These are phyloP conservation scores for Diplodia mutila DNA, from an alignment of 2,329 filamentous ascomycete species.

Conservation along the genomic window DNA sequence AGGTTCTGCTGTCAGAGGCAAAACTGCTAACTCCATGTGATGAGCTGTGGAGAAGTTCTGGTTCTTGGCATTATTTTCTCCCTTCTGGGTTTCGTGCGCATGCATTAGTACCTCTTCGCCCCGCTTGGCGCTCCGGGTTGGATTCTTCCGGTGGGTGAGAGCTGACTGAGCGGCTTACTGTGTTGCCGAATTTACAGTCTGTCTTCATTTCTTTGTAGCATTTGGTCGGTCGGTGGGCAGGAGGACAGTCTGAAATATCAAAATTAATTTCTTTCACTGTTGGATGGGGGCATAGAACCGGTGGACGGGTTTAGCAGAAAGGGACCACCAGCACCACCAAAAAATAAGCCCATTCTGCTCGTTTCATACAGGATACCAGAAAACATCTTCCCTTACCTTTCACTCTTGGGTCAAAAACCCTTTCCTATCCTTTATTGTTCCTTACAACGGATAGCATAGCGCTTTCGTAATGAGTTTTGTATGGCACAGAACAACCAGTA, in stretches of 20 bases:
- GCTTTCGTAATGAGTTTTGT: background rate
- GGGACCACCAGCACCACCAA: background rate
- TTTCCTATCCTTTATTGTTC: background rate
- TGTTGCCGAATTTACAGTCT: background rate
- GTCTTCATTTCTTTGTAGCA: background rate
- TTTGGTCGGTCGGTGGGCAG: background rate
- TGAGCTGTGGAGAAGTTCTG: background rate
- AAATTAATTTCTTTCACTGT: background rate
- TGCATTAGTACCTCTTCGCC: conserved; percentile 13
- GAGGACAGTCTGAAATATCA: background rate
- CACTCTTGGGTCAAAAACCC: background rate
- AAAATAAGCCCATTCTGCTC: background rate
- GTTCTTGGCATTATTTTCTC: background rate
- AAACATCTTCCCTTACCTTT: background rate
- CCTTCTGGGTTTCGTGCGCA: background rate
- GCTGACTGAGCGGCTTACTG: conserved; percentile 7
- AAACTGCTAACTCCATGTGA: background rate
- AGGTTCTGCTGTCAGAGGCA: background rate
- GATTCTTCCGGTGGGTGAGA: conserved; percentile 6
- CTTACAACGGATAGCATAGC: background rate
- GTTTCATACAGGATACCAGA: background rate
- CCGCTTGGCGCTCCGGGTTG: background rate
- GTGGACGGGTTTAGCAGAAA: background rate
- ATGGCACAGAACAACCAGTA: background rate
- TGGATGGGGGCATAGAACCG: background rate